Base-by-base conservation (phyloP, 805 yeast genomes). In the Ogataea angusta region DNA sequence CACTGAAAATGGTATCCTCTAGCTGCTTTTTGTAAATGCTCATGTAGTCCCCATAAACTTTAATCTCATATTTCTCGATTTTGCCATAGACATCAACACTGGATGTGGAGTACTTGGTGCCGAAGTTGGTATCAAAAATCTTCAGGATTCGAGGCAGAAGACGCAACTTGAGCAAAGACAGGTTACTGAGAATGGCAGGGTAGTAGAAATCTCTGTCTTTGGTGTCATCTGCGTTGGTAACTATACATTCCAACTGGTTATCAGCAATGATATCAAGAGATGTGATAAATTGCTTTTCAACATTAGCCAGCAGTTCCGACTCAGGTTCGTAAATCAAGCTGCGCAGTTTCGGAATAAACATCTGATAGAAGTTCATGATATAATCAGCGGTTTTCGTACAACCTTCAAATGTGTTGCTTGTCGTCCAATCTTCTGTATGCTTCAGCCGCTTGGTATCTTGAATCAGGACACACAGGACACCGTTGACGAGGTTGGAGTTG, bases 1-100 rank as follows among this genome's bases (percentile, higher is more conserved):
- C 78, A 22, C 53, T 56, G 40, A 61, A 58, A n/a, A 68, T 57
- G 22, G 69, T 70, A 34, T 58, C 67, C 3, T 66, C 63, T 29
- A 75, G 42, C 38, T 61, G 49, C 10, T 65, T 50, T 48, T 76
- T 69, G 57, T 78, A 72, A 36, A 70, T 72, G 5, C 70, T 67
- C 36, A 78, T 62, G 49, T 72, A 82, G 15, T 72, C 70, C 10
- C 72, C 73, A 49, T 80, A 79, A 5, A 83, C 64, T 1, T 74
- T 72, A 10, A 65, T 57, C 46, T 80, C 84, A 57, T 76, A 65
- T 38, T 69, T 68, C 14, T 68, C 70, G 38, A 80, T 51, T 3
- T 70, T 60, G 6, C 63, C 57, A 42, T 68, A 72, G 2, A 80
- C 56, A n/a, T 72, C 69, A 19, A 73, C 49, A 12, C 71, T 63